Evolutionary conservation across 768 basidiomycete species (phyloP), one percentile per base, ranked within the genome.

Genomic region (Daedaleopsis sinensis): DNA sequence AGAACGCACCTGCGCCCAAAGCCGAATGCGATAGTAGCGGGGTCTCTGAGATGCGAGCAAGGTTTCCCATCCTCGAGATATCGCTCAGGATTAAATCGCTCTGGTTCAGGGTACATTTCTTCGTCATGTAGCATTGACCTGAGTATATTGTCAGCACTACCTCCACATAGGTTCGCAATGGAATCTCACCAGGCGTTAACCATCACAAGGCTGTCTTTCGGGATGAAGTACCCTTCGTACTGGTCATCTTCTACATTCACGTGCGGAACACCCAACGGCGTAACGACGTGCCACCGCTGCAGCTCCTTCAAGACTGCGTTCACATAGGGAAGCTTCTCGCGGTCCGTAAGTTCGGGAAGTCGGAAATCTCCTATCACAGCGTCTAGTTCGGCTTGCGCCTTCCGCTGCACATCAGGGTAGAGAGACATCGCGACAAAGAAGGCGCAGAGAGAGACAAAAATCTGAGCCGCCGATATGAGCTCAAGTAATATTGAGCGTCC

Each of bases 341-440:
- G 60, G 49, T 76, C 73, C 18, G 59, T 52, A 23, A 68, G 62
- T 0, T 47, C 65, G 1, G 75, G 72, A 35, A 74, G 59, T 16
- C 73, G 65, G 10, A 72, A 66, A 10, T 56, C 44, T 13, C 78
- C 77, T 2, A 77, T 61, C 35, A 74, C 75, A 10, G 75, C 74
- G 60, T 79, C 76, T 6, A 79, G 62, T 57, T 79, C 78, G 19
- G 61, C 71, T 13, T 73, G 74, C 8, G 75, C 77, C 35, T 67
- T 68, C 4, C 44, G 59, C 47, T 74, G 73, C 9, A 73, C 64
- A 3, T 72, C 66, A 0, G 77, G 78, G 59, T 52, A 57, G 37
- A 61, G 56, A 2, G 61, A 44, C 68, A 71, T 68, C 15, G 8
- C 19, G 16, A 35, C 18, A 59, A 73, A 64, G 57, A 86, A 86